phyloP scores from a whole-genome alignment of 352 stramenopile genomes.

The Phytophthora citricola region DNA sequence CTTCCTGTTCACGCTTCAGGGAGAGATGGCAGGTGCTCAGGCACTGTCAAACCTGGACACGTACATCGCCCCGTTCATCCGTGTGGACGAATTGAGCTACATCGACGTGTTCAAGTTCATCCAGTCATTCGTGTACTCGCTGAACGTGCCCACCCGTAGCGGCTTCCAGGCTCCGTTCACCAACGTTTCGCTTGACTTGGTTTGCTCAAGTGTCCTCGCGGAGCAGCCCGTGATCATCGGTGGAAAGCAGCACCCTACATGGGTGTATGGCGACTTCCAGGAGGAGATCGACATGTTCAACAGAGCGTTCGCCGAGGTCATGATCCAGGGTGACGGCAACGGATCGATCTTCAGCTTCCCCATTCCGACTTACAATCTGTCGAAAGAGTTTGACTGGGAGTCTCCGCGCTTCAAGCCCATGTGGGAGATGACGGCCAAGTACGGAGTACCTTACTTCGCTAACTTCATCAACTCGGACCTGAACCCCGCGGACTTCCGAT shows the following conservation, averaged over 20 bases:
- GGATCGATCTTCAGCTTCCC: slow-evolving; percentile 45
- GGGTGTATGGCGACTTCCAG: slow-evolving; percentile 40
- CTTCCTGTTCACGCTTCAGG: slow-evolving; percentile 43
- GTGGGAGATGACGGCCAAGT: slow-evolving; percentile 44
- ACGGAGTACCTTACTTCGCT: slow-evolving; percentile 39
- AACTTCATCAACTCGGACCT: slow-evolving; percentile 43
- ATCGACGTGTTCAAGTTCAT: slow-evolving; percentile 42
- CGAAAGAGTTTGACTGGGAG: slow-evolving; percentile 41
- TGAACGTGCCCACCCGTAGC: slow-evolving; percentile 36
- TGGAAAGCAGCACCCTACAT: slow-evolving; percentile 31
- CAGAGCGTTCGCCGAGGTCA: slow-evolving; percentile 40
- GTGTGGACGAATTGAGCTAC: slow-evolving; percentile 37
- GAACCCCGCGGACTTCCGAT: slow-evolving; percentile 36
- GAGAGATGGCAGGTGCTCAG: slow-evolving; percentile 38
- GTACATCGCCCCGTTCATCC: slow-evolving; percentile 41
- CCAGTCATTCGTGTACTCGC: slow-evolving; percentile 42
- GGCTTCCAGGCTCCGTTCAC: slow-evolving; percentile 41
- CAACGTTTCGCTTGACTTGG: slow-evolving; percentile 38
- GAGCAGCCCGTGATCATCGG: slow-evolving; percentile 38
- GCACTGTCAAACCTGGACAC: slow-evolving; percentile 40
- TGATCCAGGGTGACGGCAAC: slow-evolving; percentile 40
- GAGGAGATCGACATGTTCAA: slow-evolving; percentile 45
- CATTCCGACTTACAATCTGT: slow-evolving; percentile 41
- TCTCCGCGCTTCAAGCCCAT: slow-evolving; percentile 33
- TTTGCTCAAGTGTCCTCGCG: slow-evolving; percentile 29